Base-by-base conservation (phyloP, 192 early-diverging fungal genomes). In the Neocallimastix lanati region DNA sequence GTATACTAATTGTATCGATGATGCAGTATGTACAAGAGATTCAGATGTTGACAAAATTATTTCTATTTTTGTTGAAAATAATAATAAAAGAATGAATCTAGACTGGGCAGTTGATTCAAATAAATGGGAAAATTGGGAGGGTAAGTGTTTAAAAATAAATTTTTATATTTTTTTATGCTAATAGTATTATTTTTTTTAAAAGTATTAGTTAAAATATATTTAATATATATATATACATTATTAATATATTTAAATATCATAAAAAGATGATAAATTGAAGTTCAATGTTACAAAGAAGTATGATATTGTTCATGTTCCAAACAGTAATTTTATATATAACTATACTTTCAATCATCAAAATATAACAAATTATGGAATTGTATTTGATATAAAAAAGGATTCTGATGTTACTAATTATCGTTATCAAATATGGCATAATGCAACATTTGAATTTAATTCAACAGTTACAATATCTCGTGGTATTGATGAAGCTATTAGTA, bases 381-480 rank as follows among this genome's bases (percentile, higher is more conserved):
- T 50, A 21, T 50, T 50, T 21, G 40, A 50, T 50, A 13, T 50
- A 14, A 50, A 50, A 50, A 50, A 50, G 4, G 18, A 16, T 2
- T 3, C 40, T 21, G 21, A 50, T 21, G 21, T 21, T 4, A 50
- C 84, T n/a, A 92, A 92, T 82, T 86, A 88, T 77, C 87, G 86
- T 37, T 93, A 93, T 81, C 92, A 93, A 83, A 82, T 93, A 33
- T 93, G 92, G 92, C 91, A 87, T 82, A 93, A 93, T 82, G 85
- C 86, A 76, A 84, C 88, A 13, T 82, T 83, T 14, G 81, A 84
- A 18, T 86, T 85, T 37, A 93, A 93, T 79, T 79, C 80, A 25
- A 86, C 88, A 28, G 92, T 93, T 82, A 83, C 89, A 14, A 81
- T 92, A 28, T 85, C 90, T 79, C 83, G 91, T 21, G 90, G 88